phyloP scores from a whole-genome alignment of 805 yeast genomes.

The Blastobotrys mokoenaii region DNA sequence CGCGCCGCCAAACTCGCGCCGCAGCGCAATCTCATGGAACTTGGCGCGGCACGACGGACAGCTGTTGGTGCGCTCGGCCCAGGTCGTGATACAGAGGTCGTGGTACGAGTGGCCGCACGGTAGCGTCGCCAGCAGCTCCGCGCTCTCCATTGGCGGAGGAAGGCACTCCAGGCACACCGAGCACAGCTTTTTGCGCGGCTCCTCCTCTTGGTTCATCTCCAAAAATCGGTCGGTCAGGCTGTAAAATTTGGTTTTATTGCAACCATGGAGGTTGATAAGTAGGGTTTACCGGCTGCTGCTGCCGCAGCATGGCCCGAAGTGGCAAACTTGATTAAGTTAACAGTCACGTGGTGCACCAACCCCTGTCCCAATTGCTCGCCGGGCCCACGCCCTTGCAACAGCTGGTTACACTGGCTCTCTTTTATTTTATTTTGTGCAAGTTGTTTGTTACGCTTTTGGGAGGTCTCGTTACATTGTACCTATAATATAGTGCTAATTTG shows the following conservation, averaged over 20 bases:
- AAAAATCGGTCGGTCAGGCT: no score
- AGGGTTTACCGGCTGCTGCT: not conserved
- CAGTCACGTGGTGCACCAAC: no score
- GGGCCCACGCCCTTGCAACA: no score
- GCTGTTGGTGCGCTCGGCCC: constrained; percentile 48
- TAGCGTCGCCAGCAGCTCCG: constrained; percentile 17
- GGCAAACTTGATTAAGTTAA: no score
- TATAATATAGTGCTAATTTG: no score
- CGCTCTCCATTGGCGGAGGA: constrained; percentile 9
- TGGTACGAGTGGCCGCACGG: constrained; percentile 54
- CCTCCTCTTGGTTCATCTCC: not conserved
- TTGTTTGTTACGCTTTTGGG: no score
- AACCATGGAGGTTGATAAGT: no score
- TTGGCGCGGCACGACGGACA: constrained; percentile 55
- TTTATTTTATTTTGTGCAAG: no score
- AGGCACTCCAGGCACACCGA: constrained; percentile 51
- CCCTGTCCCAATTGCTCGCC: no score
- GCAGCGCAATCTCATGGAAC: constrained; percentile 22
- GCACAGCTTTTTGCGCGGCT: constrained; percentile 29
- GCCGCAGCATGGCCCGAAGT: not conserved
- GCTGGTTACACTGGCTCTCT: no score
- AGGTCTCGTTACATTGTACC: no score
- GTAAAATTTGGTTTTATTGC: not conserved
- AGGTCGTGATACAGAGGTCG: constrained; percentile 44
- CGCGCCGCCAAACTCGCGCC: constrained; percentile 2